These are phyloP conservation scores for Talaromyces sp. DNA, from an alignment of 2,329 filamentous ascomycete genomes.

Conservation along the genomic window DNA sequence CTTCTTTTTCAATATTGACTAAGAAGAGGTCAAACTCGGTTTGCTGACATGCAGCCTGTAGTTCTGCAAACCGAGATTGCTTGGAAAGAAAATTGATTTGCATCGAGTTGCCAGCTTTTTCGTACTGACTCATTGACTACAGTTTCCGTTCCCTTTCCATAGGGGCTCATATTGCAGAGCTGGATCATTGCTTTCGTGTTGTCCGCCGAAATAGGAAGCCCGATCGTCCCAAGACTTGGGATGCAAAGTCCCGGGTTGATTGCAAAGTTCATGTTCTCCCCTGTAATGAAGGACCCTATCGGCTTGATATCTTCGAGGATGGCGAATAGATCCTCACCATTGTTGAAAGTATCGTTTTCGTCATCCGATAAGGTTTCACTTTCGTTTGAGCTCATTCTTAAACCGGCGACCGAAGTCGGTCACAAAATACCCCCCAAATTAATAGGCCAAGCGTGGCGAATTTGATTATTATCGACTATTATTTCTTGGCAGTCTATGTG, in stretches of 20 bases:
- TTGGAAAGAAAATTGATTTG: constrained; percentile 33
- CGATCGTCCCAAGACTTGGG: constrained; percentile 3
- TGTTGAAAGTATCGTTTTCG: not conserved
- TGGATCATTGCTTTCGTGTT: constrained; percentile 13
- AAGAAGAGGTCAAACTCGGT: constrained; percentile 19
- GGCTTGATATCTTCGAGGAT: not conserved
- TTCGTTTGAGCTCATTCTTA: not conserved
- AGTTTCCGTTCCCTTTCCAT: constrained; percentile 35
- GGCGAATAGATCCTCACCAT: not conserved
- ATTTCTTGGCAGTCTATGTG: not conserved
- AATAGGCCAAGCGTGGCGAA: not conserved
- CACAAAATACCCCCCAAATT: not conserved
- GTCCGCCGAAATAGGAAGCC: constrained; percentile 2
- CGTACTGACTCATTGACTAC: constrained; percentile 35
- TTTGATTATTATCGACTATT: not conserved
- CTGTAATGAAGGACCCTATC: not conserved
- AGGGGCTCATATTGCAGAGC: constrained; percentile 21
- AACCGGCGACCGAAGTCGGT: not conserved
- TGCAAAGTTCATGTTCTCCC: not conserved
- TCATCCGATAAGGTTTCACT: not conserved
- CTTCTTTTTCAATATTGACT: constrained; percentile 18
- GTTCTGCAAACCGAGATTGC: constrained; percentile 13
- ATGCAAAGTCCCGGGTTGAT: constrained; percentile 10
- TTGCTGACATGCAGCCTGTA: constrained; percentile 15
- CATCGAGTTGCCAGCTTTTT: constrained; percentile 43